phyloP scores from a whole-genome alignment of 192 early-diverging fungal genomes.

The Coemansia sp. region DNA sequence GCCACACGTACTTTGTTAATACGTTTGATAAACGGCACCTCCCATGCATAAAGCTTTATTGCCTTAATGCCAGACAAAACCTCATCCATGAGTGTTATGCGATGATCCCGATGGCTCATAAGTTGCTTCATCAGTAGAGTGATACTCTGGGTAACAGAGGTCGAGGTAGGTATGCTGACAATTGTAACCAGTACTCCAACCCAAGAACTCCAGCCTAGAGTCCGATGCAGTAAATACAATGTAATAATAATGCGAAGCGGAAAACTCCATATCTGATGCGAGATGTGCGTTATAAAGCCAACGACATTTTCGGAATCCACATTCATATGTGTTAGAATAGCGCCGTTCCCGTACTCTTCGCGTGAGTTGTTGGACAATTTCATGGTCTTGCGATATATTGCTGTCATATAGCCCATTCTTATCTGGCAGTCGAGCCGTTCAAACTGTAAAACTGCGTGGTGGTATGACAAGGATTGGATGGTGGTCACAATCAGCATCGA shows the following conservation, averaged over 20 bases:
- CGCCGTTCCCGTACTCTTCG: conserved; percentile 76
- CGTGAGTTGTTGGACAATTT: conserved; percentile 75
- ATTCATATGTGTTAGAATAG: conserved; percentile 67
- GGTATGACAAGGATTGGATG: conserved; percentile 75
- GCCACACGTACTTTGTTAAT: conserved; percentile 79
- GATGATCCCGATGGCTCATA: conserved; percentile 82
- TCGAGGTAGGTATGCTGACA: conserved; percentile 78
- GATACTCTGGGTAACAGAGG: conserved; percentile 62
- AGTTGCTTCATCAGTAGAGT: conserved; percentile 74
- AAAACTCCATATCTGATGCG: conserved; percentile 74
- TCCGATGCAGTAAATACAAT: conserved; percentile 73
- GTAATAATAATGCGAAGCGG: conserved; percentile 77
- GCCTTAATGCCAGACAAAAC: conserved; percentile 87
- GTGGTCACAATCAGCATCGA: conserved; percentile 80
- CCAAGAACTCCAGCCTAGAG: conserved; percentile 77
- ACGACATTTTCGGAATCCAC: conserved; percentile 66
- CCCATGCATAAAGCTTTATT: conserved; percentile 98
- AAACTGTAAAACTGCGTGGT: conserved; percentile 70
- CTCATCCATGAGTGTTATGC: conserved; percentile 83
- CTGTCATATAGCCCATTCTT: conserved; percentile 69
- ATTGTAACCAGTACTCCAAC: conserved; percentile 85
- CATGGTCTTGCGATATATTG: conserved; percentile 86
- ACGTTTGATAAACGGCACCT: conserved; percentile 73
- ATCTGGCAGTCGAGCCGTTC: conserved; percentile 75
- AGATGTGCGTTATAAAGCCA: conserved; percentile 61